Evolutionary conservation across 176 grass and related monocot species (phyloP), one percentile per base, ranked within the genome.

Genomic region (Zoysia pacifica): DNA sequence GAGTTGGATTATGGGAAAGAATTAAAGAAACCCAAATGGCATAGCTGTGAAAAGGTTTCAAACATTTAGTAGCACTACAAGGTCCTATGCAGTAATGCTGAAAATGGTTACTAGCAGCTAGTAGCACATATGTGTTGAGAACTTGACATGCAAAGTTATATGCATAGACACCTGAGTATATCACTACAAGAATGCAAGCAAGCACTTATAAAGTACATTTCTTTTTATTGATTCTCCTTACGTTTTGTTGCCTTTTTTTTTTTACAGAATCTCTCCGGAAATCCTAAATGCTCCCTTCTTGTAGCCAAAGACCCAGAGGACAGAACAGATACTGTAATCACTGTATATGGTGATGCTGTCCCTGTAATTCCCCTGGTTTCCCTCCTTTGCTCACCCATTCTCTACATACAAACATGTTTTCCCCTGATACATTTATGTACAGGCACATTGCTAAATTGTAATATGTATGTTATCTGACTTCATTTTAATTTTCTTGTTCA

Each of bases 281-380:
- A 92, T 92, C 77, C 88, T 70, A 97, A 91, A 65, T 97, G 95
- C 69, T 93, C 87, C 6, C 87, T 97, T 87, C 81, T 97, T n/a
- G 86, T 94, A 61, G 87, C 92, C 61, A 97, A 91, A 85, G 92
- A 97, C 62, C 92, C 92, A 35, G 90, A 94, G 73, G 95, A 97
- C 84, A 86, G 95, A 85, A 94, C 92, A n/a, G 95, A 97, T 87
- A 94, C 90, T 85, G 86, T 94, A 78, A 90, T 97, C 15, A 97
- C 95, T 64, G 62, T 97, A 52, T 97, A 94, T 70, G 95, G 92
- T 8, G 95, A 94, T 84, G 90, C 88, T 85, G 80, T 67, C 39
- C 83, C 83, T 74, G 95, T 97, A 88, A 81, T 82, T 74, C 28
- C 50, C 64, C 73, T 64, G 58, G 40, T 84, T 44, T 16, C 63